These are phyloP conservation scores for Spergularia azorica DNA, from an alignment of 179 eudicot genomes.

Conservation along the genomic window DNA sequence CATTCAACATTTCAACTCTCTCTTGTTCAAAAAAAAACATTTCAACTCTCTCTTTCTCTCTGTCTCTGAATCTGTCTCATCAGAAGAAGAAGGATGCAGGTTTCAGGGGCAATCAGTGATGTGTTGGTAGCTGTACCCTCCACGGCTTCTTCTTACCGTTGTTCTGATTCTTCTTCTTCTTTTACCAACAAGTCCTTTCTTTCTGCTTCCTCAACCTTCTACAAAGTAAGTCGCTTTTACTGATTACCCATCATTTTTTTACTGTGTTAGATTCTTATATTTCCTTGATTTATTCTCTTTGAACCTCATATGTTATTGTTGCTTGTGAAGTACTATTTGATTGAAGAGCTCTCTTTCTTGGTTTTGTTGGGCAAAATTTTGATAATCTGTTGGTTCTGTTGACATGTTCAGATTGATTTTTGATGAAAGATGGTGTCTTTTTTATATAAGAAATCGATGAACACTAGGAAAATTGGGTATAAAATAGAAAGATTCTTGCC, in stretches of 20 bases:
- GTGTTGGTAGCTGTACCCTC: slow-evolving; percentile 51
- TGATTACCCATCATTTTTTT: not conserved
- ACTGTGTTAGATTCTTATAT: not conserved
- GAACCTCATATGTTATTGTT: not conserved
- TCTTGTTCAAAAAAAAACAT: not conserved
- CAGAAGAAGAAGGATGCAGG: slow-evolving; percentile 40
- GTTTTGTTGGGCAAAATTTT: no score
- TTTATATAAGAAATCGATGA: not conserved
- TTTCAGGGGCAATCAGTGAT: slow-evolving; percentile 58
- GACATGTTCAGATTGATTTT: not conserved
- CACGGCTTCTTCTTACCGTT: slow-evolving; percentile 39
- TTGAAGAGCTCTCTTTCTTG: no score
- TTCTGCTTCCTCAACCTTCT: not conserved
- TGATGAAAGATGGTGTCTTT: not conserved
- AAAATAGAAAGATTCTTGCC: not conserved
- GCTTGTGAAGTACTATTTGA: no score
- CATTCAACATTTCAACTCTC: slow-evolving; percentile 16
- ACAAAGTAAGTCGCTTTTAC: slow-evolving; percentile 27
- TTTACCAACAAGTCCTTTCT: slow-evolving; percentile 31
- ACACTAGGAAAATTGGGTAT: not conserved
- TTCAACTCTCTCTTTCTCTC: not conserved
- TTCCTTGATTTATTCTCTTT: not conserved
- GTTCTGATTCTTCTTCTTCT: slow-evolving; percentile 35
- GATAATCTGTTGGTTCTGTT: not conserved
- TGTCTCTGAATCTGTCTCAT: no score